phyloP scores from a whole-genome alignment of 2,329 filamentous ascomycete genomes.

The Colletotrichum nymphaeae region DNA sequence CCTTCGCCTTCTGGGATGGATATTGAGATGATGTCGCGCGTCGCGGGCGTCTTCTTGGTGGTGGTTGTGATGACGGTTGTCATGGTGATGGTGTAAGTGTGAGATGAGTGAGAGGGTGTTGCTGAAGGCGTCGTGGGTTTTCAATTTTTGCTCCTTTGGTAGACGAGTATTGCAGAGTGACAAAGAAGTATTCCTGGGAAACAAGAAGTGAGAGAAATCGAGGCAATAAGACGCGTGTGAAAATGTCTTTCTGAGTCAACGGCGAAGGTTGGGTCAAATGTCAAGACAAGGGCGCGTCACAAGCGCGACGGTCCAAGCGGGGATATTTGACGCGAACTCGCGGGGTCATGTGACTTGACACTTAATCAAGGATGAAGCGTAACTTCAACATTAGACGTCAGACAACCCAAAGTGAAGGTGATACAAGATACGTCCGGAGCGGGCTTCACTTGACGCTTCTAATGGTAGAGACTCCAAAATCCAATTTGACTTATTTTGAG shows the following conservation, averaged over 20 bases:
- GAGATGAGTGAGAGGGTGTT: background rate
- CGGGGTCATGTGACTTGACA: constrained; percentile 10
- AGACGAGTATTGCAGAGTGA: background rate
- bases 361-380: background rate
- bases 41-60: background rate
- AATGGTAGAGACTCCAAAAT: too few species aligned
- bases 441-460: too few species aligned
- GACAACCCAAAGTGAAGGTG: too few species aligned
- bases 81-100: constrained; percentile 14
- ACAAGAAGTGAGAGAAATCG: too few species aligned
- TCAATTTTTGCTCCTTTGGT: background rate
- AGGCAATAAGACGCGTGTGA: background rate
- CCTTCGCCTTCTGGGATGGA: constrained; percentile 35
- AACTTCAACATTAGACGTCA: too few species aligned
- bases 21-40: background rate
- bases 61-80: constrained; percentile 18
- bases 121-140: too few species aligned
- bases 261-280: constrained; percentile 5
- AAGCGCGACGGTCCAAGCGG: constrained; percentile 14
- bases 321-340: constrained; percentile 4
- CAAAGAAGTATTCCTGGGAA: fast-evolving
- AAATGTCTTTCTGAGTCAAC: constrained; percentile 5
- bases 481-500: too few species aligned
- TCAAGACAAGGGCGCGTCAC: constrained; percentile 35
- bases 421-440: too few species aligned